Evolutionary conservation across 73 alveolate genomes (phyloP), one percentile per base, ranked within the genome.

Genomic region (Paramecium sonneborni): DNA sequence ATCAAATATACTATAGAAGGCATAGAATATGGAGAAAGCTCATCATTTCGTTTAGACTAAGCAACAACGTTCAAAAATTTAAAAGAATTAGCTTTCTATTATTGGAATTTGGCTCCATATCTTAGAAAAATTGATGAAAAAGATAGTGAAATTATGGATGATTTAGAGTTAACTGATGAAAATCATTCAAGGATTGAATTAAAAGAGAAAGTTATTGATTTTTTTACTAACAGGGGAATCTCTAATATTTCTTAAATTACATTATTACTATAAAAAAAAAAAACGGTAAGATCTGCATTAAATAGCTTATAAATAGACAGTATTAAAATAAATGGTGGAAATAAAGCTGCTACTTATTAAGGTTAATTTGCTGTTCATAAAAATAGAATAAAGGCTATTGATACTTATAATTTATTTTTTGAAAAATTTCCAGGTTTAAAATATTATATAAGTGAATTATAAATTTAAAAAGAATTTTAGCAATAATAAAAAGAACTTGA

Each of bases 351-450:
- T 12, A 41, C 4, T 79, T 30, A 44, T 79, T 79, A 30, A 39
- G 28, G 30, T 18, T 43, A 74, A 20, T 43, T 79, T 79, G 55
- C 48, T 30, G 90, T 79, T 18, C 44, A 44, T 21, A 79, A 79
- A 79, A 24, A 32, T 79, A 79, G 90, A 79, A 79, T 79, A 8
- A 79, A 46, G 41, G 55, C 44, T 30, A 41, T 79, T 18, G 74
- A 79, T 39, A 23, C 74, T 5, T 79, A 79, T 62, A 43, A 39
- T 26, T 3, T 79, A 24, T 79, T 79, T 79, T 79, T 79, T 46
- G 44, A 39, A 41, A 79, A 79, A 46, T 79, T 79, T 23, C 90
- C 90, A 11, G 90, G 90, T 43, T 24, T 79, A 23, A 46, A 46
- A 79, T 43, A 39, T 12, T 79, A 79, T 23, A 79, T 79, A 23